Evolutionary conservation across 208 protist genomes (phyloP), one percentile per base, ranked within the genome.

Genomic region (Herpetomonas tarakana): DNA sequence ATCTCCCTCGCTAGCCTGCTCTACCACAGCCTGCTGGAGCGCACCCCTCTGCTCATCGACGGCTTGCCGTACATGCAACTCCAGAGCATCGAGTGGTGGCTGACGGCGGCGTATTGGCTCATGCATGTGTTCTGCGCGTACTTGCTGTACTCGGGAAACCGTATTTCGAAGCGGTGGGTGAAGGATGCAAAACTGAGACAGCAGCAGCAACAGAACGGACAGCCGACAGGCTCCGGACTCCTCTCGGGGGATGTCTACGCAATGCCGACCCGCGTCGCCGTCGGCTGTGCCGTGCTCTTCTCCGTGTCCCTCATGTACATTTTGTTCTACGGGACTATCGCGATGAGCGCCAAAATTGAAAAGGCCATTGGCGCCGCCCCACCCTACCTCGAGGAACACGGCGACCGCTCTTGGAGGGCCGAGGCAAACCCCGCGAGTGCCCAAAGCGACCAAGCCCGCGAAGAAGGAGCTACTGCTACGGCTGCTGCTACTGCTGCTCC

Each of bases 281-380:
- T 76, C 0, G 76, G 71, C 25, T 65, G 68, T 12, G 59, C 71
- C 12, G 12, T 78, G 27, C 39, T 77, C 28, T 24, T 78, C 26
- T 46, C 58, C 25, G 52, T 60, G 39, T 59, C 63, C 0, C 25
- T 76, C 52, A 51, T 78, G 45, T 83, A 83, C 60, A 58, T 75
- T 22, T 51, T 83, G 19, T 61, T 78, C 44, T 74, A 61, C 52
- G 54, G 47, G 18, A 62, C 60, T 29, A 29, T 78, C 7, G 18
- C 49, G 19, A 24, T 76, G 30, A 51, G 58, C 19, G 25, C 35
- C 2, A 18, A 18, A 38, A 29, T 68, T 35, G 59, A 67, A 50
- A 29, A 46, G 29, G 28, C 49, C 41, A 4, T 46, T 31, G 30
- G 54, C 16, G 16, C 51, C 39, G n/a, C 11, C 30, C 6, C 14